phyloP scores from a whole-genome alignment of 2,329 filamentous ascomycete genomes.

The Cladophialophora chaetospira region DNA sequence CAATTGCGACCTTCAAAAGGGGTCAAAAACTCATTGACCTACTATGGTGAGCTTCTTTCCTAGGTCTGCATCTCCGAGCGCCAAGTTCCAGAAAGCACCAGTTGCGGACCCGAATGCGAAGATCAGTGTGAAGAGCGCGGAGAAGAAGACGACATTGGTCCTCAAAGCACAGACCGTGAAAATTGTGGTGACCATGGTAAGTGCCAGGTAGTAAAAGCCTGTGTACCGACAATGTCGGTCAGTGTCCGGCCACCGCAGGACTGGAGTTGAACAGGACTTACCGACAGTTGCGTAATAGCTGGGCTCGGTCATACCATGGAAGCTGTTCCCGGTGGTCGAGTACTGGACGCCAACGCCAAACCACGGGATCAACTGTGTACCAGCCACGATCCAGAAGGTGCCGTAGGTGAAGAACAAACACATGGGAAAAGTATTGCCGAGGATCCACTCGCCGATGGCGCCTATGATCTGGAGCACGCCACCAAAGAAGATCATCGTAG shows the following conservation, averaged over 20 bases:
- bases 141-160: slow-evolving; percentile 69
- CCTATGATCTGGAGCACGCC: slow-evolving; percentile 36
- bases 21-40: not conserved
- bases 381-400: slow-evolving; percentile 53
- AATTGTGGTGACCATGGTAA: slow-evolving; percentile 16
- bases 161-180: slow-evolving; percentile 52
- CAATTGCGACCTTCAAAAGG: too few relatives aligned
- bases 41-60: slow-evolving; percentile 13
- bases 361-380: slow-evolving; percentile 13
- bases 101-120: slow-evolving; percentile 16
- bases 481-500: slow-evolving; percentile 37
- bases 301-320: slow-evolving; percentile 13
- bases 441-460: slow-evolving; percentile 37
- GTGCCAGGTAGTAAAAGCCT: slow-evolving; percentile 20
- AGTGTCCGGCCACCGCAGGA: not conserved
- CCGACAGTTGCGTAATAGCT: slow-evolving; percentile 20
- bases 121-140: slow-evolving; percentile 16
- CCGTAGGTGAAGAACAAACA: slow-evolving; percentile 53
- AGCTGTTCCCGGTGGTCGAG: slow-evolving; percentile 2
- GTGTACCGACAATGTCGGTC: not conserved
- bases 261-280: not conserved
- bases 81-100: slow-evolving; percentile 18
- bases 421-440: slow-evolving; percentile 55
- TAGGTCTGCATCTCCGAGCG: slow-evolving; percentile 7
- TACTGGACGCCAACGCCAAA: slow-evolving; percentile 16